Evolutionary conservation across 495 filamentous ascomycete genomes (phyloP), one percentile per base, ranked within the genome.

Genomic region (Penicillium daleae): DNA sequence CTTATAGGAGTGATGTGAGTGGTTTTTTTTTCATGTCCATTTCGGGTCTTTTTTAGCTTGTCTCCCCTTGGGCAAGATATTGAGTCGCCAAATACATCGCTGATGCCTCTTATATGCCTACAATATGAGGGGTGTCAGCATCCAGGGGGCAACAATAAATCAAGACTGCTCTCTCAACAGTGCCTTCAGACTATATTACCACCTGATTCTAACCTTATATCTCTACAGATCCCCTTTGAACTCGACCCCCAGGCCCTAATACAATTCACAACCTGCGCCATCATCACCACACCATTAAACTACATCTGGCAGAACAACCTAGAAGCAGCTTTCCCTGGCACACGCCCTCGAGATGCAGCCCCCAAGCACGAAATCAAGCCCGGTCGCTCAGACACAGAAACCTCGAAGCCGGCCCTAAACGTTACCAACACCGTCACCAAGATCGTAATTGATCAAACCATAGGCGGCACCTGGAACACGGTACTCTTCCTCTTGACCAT

Each of bases 381-480:
- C 27, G 66, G 4, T 17, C 3, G 24, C 35, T 53, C 42, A 60
- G 65, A 51, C 42, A 4, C 54, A 5, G 26, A 29, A 13, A n/a
- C 54, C 21, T 39, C 33, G 6, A 29, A 27, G 35, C 37, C 54
- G 27, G 24, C 54, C 1, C 60, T 94, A 35, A 90, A 90, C 62
- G 73, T 87, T 40, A 69, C 51, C 40, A 93, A 97, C 74, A 93
- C 91, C 0, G 63, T 83, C 54, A 83, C 83, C 70, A 97, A 97
- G 73, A 84, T 93, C 42, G 33, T 84, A 4, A 80, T 95, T 13
- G 93, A 97, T 71, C 92, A 97, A 71, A 87, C 86, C 0, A 27
- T 92, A 21, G 90, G 89, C n/a, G 90, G 88, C 7, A 80, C 84
- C 3, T 74, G 88, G 66, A 96, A 95, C 71, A 94, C 88, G 0